Evolutionary conservation across 768 basidiomycete genomes (phyloP), one percentile per base, ranked within the genome.

Genomic region (Boletales sp.): DNA sequence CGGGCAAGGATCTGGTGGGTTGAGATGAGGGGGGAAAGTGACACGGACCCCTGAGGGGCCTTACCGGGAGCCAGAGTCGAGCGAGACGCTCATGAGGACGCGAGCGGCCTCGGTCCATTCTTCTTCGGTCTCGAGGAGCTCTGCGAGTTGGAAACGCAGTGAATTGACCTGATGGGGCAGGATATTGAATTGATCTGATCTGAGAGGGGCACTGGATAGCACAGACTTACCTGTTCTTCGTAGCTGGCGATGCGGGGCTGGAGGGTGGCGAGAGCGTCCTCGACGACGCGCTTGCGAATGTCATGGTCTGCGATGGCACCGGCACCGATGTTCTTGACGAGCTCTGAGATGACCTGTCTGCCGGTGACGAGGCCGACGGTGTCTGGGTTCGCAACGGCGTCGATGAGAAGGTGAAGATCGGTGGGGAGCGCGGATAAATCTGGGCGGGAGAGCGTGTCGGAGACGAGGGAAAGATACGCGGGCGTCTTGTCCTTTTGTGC

Each of bases 91-190:
- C 81, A 91, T 94, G 37, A 98, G 78, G 32, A 95, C 87, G 45
- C 85, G 83, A 1, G 97, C 97, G 13, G 97, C 93, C 43, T 85
- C 89, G 52, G 85, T 86, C 88, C 93, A 98, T 64, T 93, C 91
- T 66, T 99, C 94, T 46, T 94, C 90, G 4, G 74, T 65, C 63
- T 97, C 93, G 12, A 94, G 75, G 8, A 97, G 74, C 69, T 95
- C 86, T 2, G 95, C 92, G n/a, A 97, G 82, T 62, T 94, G 84
- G 60, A 90, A 90, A 49, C 92, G 75, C 55, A 97, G 69, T 13
- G 80, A 76, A 57, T 90, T 91, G 17, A 87, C 86, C 95, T 97
- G 61, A 5, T 31, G 5, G 29, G 10, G 40, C 13, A 34, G 7
- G 12, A 34, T 32, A 37, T 42, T 34, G 4, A 13, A 41, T 64